These are phyloP conservation scores for Fimicolochytrium jonesii DNA, from an alignment of 192 early-diverging fungal genomes.

Conservation along the genomic window DNA sequence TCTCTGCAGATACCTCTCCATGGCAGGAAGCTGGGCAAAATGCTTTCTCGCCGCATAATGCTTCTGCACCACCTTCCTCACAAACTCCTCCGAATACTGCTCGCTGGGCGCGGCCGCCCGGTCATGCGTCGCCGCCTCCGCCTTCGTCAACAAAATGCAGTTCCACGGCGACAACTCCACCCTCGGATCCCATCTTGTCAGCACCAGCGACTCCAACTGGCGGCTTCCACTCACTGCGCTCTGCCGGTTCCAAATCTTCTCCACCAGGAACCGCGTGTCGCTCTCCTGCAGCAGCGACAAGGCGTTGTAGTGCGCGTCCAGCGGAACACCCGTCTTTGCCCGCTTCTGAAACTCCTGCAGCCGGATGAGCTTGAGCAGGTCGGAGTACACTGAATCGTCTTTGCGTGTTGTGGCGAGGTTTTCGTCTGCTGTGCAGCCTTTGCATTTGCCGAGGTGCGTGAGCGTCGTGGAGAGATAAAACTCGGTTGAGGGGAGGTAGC, in stretches of 20 bases:
- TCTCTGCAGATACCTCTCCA: slow-evolving; percentile 44
- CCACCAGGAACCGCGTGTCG: slow-evolving; percentile 53
- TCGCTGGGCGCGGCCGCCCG: slow-evolving; percentile 19
- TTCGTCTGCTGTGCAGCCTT: slow-evolving; percentile 42
- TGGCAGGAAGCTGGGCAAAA: slow-evolving; percentile 46
- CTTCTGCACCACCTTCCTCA: slow-evolving; percentile 44
- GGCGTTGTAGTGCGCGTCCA: slow-evolving; percentile 38
- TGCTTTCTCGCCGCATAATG: slow-evolving; percentile 46
- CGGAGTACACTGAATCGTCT: slow-evolving; percentile 48
- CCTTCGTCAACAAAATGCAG: slow-evolving; percentile 50
- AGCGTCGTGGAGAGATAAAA: slow-evolving; percentile 61
- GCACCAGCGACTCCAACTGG: slow-evolving; percentile 38
- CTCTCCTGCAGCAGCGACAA: slow-evolving; percentile 50
- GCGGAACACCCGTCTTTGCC: neutral
- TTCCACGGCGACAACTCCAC: slow-evolving; percentile 52
- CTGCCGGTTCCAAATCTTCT: slow-evolving; percentile 50
- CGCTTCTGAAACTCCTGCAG: slow-evolving; percentile 41
- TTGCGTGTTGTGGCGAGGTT: slow-evolving; percentile 49
- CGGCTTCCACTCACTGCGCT: slow-evolving; percentile 39
- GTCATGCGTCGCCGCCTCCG: slow-evolving; percentile 54
- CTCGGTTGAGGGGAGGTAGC: slow-evolving; percentile 53
- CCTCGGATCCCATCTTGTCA: slow-evolving; percentile 46
- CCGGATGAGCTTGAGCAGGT: slow-evolving; percentile 41
- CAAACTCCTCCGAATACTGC: slow-evolving; percentile 50
- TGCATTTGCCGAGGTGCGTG: slow-evolving; percentile 51